These are phyloP conservation scores for Clavispora santaluciae DNA, from an alignment of 805 yeast genomes.

Conservation along the genomic window DNA sequence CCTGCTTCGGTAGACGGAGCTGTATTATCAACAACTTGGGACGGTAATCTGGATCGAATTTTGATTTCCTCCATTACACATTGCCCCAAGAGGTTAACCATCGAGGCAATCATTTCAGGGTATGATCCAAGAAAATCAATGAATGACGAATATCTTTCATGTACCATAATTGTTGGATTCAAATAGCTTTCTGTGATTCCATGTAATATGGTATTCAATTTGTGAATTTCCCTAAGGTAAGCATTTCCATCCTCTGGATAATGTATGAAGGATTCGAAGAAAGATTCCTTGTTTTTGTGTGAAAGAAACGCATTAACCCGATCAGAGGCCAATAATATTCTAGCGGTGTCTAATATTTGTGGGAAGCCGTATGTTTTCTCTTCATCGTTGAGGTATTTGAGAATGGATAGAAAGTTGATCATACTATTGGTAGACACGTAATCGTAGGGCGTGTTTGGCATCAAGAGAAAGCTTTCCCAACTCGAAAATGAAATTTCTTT, in stretches of 20 bases:
- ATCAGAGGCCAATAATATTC: constrained; percentile 24
- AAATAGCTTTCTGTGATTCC: constrained; percentile 54
- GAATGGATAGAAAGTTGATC: constrained; percentile 47
- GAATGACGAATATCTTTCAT: constrained; percentile 39
- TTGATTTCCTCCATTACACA: constrained; percentile 54
- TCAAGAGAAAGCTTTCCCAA: constrained; percentile 45
- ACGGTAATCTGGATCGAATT: constrained; percentile 46
- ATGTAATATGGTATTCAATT: constrained; percentile 42
- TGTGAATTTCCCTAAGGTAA: constrained; percentile 30
- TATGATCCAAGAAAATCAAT: constrained; percentile 13
- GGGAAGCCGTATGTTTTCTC: constrained; percentile 45
- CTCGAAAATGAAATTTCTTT: constrained; percentile 35
- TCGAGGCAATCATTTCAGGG: constrained; percentile 27
- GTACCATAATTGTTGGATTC: constrained; percentile 47
- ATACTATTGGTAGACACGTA: constrained; percentile 51
- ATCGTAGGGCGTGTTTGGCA: constrained; percentile 59
- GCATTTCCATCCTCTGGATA: constrained; percentile 8
- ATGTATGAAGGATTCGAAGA: constrained; percentile 29
- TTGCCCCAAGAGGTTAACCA: constrained; percentile 47
- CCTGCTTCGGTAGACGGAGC: constrained; percentile 23
- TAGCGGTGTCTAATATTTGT: constrained; percentile 30
- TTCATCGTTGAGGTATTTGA: constrained; percentile 55
- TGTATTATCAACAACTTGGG: constrained; percentile 42
- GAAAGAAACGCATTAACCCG: constrained; percentile 26
- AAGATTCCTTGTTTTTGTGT: constrained; percentile 27